These are phyloP conservation scores for Pythium chondricola DNA, from an alignment of 352 stramenopile species.

Conservation along the genomic window DNA sequence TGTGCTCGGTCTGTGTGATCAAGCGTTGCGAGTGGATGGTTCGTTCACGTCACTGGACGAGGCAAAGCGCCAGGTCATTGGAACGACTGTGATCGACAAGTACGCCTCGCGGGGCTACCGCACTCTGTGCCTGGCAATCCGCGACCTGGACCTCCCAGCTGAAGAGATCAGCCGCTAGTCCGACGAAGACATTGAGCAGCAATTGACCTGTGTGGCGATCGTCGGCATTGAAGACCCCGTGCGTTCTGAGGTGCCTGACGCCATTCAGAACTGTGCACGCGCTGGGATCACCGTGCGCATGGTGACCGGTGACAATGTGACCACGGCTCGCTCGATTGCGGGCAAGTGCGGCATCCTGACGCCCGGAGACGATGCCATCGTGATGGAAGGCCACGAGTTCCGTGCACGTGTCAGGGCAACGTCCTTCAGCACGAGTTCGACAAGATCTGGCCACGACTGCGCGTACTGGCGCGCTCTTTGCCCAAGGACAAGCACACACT, in stretches of 20 bases:
- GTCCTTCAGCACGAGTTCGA: constrained; percentile 88
- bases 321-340: constrained; percentile 83
- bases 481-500: constrained; percentile 98
- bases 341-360: constrained; percentile 69
- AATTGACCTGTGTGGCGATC: constrained; percentile 87
- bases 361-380: constrained; percentile 41
- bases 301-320: constrained; percentile 98
- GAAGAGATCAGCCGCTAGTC: constrained; percentile 63
- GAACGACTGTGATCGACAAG: not conserved
- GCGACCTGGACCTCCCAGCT: constrained; percentile 58
- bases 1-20: not conserved
- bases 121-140: constrained; percentile 82
- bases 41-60: not conserved
- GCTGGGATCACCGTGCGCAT: constrained; percentile 98
- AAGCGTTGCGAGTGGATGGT: not conserved
- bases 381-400: constrained; percentile 70
- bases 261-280: constrained; percentile 90
- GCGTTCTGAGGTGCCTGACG: constrained; percentile 88
- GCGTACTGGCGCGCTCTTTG: constrained; percentile 90
- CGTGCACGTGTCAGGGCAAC: constrained; percentile 53
- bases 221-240: constrained; percentile 94
- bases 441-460: constrained; percentile 87
- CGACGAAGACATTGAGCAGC: constrained; percentile 78
- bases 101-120: constrained; percentile 47
- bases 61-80: not conserved